Evolutionary conservation across 2,329 filamentous ascomycete genomes (phyloP), one percentile per base, ranked within the genome.

Genomic region (Aspergillus versicolor): DNA sequence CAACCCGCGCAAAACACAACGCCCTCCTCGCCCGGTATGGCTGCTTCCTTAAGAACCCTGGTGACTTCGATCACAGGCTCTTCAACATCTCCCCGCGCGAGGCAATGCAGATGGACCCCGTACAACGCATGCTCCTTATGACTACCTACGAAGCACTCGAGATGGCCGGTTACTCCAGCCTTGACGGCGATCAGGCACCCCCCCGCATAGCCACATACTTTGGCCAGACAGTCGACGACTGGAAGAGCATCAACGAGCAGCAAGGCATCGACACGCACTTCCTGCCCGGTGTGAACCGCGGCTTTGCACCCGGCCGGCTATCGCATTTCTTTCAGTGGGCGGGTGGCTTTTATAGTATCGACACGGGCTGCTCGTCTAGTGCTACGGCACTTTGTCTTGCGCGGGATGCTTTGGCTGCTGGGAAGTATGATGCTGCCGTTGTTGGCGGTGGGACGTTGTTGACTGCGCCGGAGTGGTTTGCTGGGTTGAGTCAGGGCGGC

Each of bases 11-110:
- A 72, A 79, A 78, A 27, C 84, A 84, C 68, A 91, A 90, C 77
- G 89, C 87, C 61, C 87, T 83, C 52, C 84, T 88, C 72, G 89
- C 87, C 1, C 86, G 86, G 1, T 89, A 84, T 64, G 88, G 88
- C 8, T 89, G 87, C 75, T 91, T 84, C 71, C 81, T 89, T 58
- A 83, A 89, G 61, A 81, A 89, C 58, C 88, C 88, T 0, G 86
- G 87, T 46, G 76, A 86, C 47, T 91, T 91, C 66, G 88, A 91
- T 64, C 83, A 87, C 13, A 81, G 84, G 1, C 90, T 91, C 74
- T 91, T 91, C 81, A 89, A 89, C 71, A 90, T 91, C 84, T 90
- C 87, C 34, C 87, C 88, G 3, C 83, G 87, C 62, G 88, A 91
- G 72, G 88, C 88, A 21, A 81, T 82, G 51, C 86, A 89, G 69